Evolutionary conservation across 2,329 filamentous ascomycete genomes (phyloP).

Genomic region (Xylariales sp.): DNA sequence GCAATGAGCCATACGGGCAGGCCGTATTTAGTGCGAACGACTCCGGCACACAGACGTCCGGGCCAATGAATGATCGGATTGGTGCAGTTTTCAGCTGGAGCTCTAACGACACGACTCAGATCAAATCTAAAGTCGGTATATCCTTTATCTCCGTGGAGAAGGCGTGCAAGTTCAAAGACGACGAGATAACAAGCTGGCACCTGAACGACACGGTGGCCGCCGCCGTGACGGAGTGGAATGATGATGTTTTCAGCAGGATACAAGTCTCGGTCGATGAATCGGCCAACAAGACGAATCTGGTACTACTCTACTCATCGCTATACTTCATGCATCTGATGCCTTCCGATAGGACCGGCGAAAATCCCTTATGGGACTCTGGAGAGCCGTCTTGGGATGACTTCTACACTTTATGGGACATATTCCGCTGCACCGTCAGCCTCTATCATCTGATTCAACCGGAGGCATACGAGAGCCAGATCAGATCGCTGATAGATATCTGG

Average conservation of each 20-base stretch:
- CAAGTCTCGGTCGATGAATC: constrained; percentile 17
- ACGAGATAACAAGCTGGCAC: constrained; percentile 9
- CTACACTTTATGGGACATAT: constrained; percentile 28
- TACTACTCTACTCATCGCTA: constrained; percentile 44
- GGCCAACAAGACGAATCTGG: background rate
- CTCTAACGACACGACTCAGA: constrained; percentile 7
- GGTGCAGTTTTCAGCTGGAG: constrained; percentile 7
- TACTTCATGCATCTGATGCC: constrained; percentile 53
- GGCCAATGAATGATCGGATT: constrained; percentile 15
- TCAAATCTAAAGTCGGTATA: constrained; percentile 1
- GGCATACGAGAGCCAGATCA: constrained; percentile 46
- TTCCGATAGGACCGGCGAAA: constrained; percentile 49
- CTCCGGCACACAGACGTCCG: constrained; percentile 19
- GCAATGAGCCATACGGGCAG: constrained; percentile 3
- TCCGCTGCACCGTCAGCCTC: constrained; percentile 27
- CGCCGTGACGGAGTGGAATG: constrained; percentile 6
- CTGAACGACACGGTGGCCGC: constrained; percentile 5
- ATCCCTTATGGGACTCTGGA: constrained; percentile 41
- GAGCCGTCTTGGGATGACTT: constrained; percentile 34
- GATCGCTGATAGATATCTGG: constrained; percentile 49
- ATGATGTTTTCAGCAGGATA: constrained; percentile 3
- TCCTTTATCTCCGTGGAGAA: constrained; percentile 5
- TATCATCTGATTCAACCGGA: constrained; percentile 43
- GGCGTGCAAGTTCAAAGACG: constrained; percentile 6
- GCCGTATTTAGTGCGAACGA: background rate